Percentiles rank a stretch among this genome's conserved stretches.
Evolutionary conservation across 495 filamentous ascomycete genomes (phyloP).

Genomic region (Aspergillus steynii): DNA sequence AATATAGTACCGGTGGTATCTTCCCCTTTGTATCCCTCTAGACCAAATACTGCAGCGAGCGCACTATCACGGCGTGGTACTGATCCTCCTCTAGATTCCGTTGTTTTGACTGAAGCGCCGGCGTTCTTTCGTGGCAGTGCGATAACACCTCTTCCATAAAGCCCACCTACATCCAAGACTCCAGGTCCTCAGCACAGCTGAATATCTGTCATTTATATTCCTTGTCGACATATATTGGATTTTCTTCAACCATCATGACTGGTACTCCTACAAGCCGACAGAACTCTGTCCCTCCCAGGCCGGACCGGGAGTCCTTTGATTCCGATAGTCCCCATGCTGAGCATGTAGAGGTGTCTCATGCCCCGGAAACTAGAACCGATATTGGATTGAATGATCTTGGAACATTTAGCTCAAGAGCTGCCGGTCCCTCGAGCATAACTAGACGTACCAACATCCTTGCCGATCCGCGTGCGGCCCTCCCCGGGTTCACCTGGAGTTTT

Average conservation of each 20-base stretch:
- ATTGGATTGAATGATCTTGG: not conserved
- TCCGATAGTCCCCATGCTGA: constrained; percentile 1
- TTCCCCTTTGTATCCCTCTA: not conserved
- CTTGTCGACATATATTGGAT: not conserved
- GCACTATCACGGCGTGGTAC: not conserved
- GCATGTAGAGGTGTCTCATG: constrained; percentile 7
- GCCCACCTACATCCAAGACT: not conserved
- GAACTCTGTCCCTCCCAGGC: not conserved
- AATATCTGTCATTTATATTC: not conserved
- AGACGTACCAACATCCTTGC: not conserved
- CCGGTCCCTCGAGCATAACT: not conserved
- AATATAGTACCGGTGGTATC: not conserved
- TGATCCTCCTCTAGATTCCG: not conserved
- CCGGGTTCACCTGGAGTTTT: not conserved
- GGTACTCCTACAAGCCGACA: not conserved
- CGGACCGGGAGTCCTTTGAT: not conserved
- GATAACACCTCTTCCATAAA: not conserved
- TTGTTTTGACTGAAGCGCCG: not conserved
- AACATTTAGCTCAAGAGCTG: not conserved
- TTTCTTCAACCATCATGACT: not conserved
- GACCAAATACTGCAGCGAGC: not conserved
- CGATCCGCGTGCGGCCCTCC: not conserved
- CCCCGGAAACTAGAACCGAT: not conserved
- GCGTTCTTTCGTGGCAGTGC: not conserved
- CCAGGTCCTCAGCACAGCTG: not conserved